phyloP scores from a whole-genome alignment of 495 filamentous ascomycete species.

The Aspergillus saccharolyticus region DNA sequence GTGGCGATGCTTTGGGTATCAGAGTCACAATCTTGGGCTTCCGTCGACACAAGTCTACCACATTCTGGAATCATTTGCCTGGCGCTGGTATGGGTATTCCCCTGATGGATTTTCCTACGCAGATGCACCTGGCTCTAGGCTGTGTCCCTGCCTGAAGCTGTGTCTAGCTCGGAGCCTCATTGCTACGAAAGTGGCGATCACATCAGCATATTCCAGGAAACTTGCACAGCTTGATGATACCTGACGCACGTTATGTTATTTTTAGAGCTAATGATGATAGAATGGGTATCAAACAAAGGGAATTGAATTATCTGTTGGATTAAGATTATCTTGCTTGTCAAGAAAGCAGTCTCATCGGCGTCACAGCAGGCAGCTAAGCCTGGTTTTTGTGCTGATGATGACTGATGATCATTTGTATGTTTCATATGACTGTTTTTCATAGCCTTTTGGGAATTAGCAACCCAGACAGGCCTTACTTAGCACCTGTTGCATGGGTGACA shows the following conservation, averaged over 20 bases:
- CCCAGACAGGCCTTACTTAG: neutral
- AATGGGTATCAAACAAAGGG: too few relatives aligned
- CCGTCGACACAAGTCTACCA: neutral
- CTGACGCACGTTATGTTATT: slow-evolving; percentile 8
- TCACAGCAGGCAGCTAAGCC: neutral
- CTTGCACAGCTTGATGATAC: slow-evolving; percentile 6
- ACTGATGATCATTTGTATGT: neutral
- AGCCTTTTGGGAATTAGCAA: neutral
- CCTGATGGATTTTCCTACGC: neutral
- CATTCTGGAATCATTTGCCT: neutral
- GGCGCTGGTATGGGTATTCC: neutral
- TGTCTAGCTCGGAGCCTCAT: neutral
- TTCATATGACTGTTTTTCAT: neutral
- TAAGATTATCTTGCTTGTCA: neutral
- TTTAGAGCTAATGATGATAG: slow-evolving; percentile 6
- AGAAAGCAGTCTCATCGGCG: neutral
- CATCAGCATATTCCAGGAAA: neutral
- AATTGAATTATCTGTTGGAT: too few relatives aligned
- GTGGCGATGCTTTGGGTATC: neutral
- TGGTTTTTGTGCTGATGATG: neutral
- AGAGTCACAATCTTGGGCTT: neutral
- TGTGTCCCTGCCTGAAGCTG: neutral
- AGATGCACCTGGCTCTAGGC: neutral
- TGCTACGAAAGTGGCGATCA: neutral
- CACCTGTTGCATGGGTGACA: neutral